Conservation (phyloP, 257 asterid species). For the Gentiana dahurica region DNA sequence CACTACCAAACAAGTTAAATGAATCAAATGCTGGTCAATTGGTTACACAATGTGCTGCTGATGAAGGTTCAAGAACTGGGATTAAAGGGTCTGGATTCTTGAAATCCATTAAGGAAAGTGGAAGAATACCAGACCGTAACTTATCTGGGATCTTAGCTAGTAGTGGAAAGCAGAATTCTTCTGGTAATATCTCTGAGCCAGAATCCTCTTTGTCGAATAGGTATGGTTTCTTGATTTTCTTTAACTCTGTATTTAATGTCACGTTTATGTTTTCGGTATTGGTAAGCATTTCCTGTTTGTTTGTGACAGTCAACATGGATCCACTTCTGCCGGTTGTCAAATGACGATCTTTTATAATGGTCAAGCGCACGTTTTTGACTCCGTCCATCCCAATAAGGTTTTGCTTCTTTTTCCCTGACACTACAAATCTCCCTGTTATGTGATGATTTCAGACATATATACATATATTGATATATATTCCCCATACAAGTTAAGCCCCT, state of each 20-base stretch:
- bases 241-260: slow-evolving; percentile 4
- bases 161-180: slow-evolving; percentile 44
- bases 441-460: background rate
- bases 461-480: too few species aligned
- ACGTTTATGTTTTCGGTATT: background rate
- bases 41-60: slow-evolving; percentile 72
- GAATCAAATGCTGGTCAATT: slow-evolving; percentile 56
- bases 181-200: slow-evolving; percentile 42
- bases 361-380: slow-evolving; percentile 91
- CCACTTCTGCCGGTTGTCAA: slow-evolving; percentile 44
- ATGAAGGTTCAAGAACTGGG: slow-evolving; percentile 97
- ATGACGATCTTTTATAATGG: slow-evolving; percentile 96
- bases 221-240: slow-evolving; percentile 20
- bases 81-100: slow-evolving; percentile 72
- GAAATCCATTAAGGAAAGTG: slow-evolving; percentile 46
- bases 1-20: slow-evolving; percentile 46
- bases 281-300: slow-evolving; percentile 12
- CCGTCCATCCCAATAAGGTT: slow-evolving; percentile 84
- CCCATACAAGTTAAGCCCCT: too few species aligned
- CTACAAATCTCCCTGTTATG: background rate
- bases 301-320: slow-evolving; percentile 47
- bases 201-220: slow-evolving; percentile 53
- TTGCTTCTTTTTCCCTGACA: slow-evolving; percentile 9
- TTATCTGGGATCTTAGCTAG: slow-evolving; percentile 58
- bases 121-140: slow-evolving; percentile 41